Evolutionary conservation across 2,329 filamentous ascomycete species (phyloP).

Genomic region (Zopfia rhizophila): DNA sequence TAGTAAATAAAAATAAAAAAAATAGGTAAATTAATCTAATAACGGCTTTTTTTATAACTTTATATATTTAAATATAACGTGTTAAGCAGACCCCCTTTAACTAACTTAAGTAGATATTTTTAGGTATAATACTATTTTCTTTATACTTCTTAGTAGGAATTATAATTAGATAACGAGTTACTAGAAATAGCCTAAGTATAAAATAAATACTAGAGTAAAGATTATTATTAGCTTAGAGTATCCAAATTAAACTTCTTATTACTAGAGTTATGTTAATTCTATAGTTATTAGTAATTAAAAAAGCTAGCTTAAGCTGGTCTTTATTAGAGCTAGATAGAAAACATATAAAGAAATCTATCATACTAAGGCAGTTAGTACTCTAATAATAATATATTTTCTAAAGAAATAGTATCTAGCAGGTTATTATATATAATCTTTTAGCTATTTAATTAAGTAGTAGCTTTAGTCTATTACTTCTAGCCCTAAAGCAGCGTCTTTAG

Average conservation of each 20-base stretch:
- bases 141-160: conserved; percentile 10
- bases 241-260: conserved; percentile 18
- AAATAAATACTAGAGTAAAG: conserved; percentile 4
- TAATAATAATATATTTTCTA: conserved; percentile 29
- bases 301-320: conserved; percentile 9
- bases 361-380: conserved; percentile 21
- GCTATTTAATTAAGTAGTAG: conserved; percentile 15
- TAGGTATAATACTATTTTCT: conserved; percentile 27
- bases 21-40: conserved; percentile 40
- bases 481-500: conserved; percentile 14
- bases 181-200: conserved; percentile 10
- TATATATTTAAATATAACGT: conserved; percentile 49
- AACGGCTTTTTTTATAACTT: conserved; percentile 39
- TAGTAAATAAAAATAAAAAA: conserved; percentile 46
- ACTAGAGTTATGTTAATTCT: conserved; percentile 13
- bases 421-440: conserved; percentile 27
- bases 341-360: conserved; percentile 23
- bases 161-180: conserved; percentile 2
- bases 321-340: conserved; percentile 21
- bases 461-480: conserved; percentile 15
- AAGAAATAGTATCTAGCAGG: conserved; percentile 17
- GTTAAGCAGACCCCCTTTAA: conserved; percentile 23
- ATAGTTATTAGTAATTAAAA: conserved; percentile 13
- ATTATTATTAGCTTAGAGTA: conserved; percentile 20
- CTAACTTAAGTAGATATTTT: conserved; percentile 24